Base-by-base conservation (phyloP, 345 rosid genomes). In the Mallotus nudiflorus region DNA sequence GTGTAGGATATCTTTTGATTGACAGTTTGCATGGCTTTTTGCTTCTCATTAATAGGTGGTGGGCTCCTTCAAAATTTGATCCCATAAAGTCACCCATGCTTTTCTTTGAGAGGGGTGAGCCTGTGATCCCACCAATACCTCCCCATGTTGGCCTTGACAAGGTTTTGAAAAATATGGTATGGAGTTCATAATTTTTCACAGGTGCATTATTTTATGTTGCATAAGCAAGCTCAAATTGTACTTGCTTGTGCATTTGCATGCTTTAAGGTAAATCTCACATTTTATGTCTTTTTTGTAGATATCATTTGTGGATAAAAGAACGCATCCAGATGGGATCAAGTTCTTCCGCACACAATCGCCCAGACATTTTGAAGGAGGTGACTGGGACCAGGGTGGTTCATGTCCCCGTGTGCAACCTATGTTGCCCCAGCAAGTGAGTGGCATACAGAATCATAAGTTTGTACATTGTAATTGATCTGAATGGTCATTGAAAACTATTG, bases 291-390 rank as follows among this genome's bases (percentile, higher is more conserved):
- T 39, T 14, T 57, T 19, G 33, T 49, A 92, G 99, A 77, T 84
- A 50, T 63, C 15, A 1, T 80, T 78, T 79, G 84, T 80, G 61
- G 87, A 72, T 81, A 83, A 78, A 73, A 82, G 73, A 60, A 78
- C 79, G 73, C 83, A 67, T 63, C 80, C 78, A 0, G 82, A 83
- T 19, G 77, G 84, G 3, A 81, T 90, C 51, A 84, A 80, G 60
- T 71, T 90, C 81, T 91, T 92, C 67, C 82, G 93, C 31, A 84
- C 97, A 8, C 96, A 89, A 78, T 92, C 97, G 49, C 97, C 99
- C 0, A 82, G 99, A 74, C 99, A 94, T 83, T 94, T 94, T 78
- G 99, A 95, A 84, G 93, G 99, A 72, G 99, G 99, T 75, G 96
- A 95, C 48, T 95, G 99, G 97, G 81, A 90, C 86, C 92, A 90